These are phyloP conservation scores for Phytophthora agathidicida DNA, from an alignment of 352 stramenopile species.

Conservation along the genomic window DNA sequence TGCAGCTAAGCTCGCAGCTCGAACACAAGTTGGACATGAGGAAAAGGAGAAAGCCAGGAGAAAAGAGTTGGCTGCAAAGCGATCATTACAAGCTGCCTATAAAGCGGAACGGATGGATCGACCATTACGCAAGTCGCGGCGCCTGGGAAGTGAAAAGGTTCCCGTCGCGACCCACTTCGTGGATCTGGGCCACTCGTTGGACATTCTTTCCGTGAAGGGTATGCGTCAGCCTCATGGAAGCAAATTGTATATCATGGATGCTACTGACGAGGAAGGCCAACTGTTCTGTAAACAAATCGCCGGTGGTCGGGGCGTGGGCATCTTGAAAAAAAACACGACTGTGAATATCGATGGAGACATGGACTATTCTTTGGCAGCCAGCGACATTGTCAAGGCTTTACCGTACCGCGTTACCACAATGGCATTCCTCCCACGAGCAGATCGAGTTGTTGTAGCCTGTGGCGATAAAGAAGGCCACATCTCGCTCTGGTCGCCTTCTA, in stretches of 20 bases:
- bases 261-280: slow-evolving; percentile 16
- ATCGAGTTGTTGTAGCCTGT: slow-evolving; percentile 58
- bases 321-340: slow-evolving; percentile 21
- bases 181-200: slow-evolving; percentile 3
- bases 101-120: neutral
- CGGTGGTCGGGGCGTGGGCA: slow-evolving; percentile 4
- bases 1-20: slow-evolving; percentile 56
- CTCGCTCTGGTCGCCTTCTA: slow-evolving; percentile 16
- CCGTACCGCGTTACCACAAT: slow-evolving; percentile 63
- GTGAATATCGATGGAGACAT: slow-evolving; percentile 19
- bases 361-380: slow-evolving; percentile 45
- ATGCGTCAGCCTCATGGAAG: neutral
- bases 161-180: neutral
- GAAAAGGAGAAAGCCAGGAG: slow-evolving; percentile 7
- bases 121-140: slow-evolving; percentile 54
- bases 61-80: slow-evolving; percentile 12
- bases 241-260: slow-evolving; percentile 15
- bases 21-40: slow-evolving; percentile 34
- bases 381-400: slow-evolving; percentile 63
- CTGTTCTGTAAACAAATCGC: slow-evolving; percentile 32
- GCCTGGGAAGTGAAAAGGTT: slow-evolving; percentile 24
- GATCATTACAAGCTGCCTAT: neutral
- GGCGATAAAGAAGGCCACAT: slow-evolving; percentile 79
- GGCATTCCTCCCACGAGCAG: slow-evolving; percentile 63
- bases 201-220: neutral